Base-by-base conservation (phyloP, 2,329 filamentous ascomycete genomes). In the Mycosphaerella sp. region DNA sequence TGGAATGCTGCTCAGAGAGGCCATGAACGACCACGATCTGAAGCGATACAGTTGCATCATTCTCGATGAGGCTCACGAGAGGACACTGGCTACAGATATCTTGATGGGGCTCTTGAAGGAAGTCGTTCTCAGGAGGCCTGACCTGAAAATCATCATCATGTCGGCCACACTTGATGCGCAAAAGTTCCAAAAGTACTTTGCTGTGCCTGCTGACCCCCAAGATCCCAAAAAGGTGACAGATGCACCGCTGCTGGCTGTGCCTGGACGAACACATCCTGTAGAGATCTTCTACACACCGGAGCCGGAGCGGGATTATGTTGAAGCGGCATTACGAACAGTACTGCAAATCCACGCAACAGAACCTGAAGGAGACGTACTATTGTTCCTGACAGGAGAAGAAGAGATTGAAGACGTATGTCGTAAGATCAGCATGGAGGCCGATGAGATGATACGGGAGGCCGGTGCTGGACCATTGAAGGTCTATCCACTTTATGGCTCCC, bases 221-320 rank as follows among this genome's bases (percentile, higher is more conserved):
- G 34, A 38, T 38, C 12, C 34, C 4, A 38, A 38, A n/a, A 38
- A 38, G 34, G 34, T 38, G 10, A 11, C 12, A n/a, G 83, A 95
- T 65, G 93, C 93, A 4, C 93, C 93, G 6, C 79, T 98, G 40
- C 82, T 98, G 49, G 89, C 92, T 23, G 93, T 98, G 2, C 93
- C 93, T 36, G 93, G 93, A 69, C 85, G 93, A 72, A 98, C 93
- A 17, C 86, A 95, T 70, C 91, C 93, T 5, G 93, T 98, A 66
- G 92, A 98, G 76, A 95, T 98, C 60, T 98, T 95, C 73, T 98
- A 98, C 74, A 98, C 93, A 1, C 89, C 90, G 1, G 91, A 97
- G 71, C 89, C 93, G 14, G 93, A 97, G 76, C 83, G 88, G 66
- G 93, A 98, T 69, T 98, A 98, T 68, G 87, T 98, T 43, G 93